phyloP scores from a whole-genome alignment of 345 rosid species.

The Populus ilicifolia region DNA sequence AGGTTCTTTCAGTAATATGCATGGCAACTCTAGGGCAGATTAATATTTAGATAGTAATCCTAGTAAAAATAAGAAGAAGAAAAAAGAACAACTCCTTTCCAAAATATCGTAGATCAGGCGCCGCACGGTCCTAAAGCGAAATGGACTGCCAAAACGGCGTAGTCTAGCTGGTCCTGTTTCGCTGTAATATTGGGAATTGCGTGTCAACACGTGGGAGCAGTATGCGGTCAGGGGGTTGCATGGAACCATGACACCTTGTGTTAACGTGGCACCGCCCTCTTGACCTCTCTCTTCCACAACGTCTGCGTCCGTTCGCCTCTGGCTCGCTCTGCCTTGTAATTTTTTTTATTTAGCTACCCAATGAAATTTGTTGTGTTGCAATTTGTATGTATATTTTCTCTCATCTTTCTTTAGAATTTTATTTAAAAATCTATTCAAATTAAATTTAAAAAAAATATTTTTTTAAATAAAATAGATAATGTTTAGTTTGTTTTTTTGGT shows the following conservation, averaged over 20 bases:
- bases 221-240: not conserved
- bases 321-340: not conserved
- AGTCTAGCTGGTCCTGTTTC: not conserved
- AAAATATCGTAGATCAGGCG: not conserved
- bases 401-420: too few species aligned
- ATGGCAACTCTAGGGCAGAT: too few species aligned
- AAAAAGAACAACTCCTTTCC: not conserved
- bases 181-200: not conserved
- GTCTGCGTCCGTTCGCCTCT: too few species aligned
- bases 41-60: too few species aligned
- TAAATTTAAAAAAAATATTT: too few species aligned
- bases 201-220: constrained; percentile 24
- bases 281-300: not conserved
- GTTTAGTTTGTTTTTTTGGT: too few species aligned
- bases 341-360: not conserved
- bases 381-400: too few species aligned
- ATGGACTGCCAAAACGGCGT: constrained; percentile 12
- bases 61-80: not conserved
- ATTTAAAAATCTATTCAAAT: too few species aligned
- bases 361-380: not conserved
- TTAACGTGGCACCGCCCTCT: constrained; percentile 31
- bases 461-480: too few species aligned
- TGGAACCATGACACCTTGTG: constrained; percentile 13
- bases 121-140: too few species aligned
- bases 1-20: too few species aligned